Evolutionary conservation across 352 stramenopile genomes (phyloP).

Genomic region (Phytophthora citrophthora): DNA sequence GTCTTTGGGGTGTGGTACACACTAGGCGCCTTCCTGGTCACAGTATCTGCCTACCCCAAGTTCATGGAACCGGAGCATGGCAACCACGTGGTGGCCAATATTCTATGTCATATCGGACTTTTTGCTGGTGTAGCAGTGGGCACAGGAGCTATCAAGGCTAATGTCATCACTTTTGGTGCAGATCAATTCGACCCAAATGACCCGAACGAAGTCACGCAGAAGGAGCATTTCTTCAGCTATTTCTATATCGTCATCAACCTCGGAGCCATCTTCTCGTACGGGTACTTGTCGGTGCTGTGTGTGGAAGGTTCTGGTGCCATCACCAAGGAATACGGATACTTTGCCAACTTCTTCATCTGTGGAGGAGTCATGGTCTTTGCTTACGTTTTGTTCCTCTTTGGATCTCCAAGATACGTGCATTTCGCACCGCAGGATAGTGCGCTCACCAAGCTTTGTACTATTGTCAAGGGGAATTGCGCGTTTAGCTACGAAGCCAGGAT

Average conservation of each 20-base stretch:
- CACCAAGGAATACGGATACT: constrained; percentile 86
- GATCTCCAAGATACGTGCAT: constrained; percentile 71
- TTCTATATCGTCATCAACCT: constrained; percentile 95
- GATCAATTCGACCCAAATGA: constrained; percentile 90
- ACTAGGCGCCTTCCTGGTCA: constrained; percentile 69
- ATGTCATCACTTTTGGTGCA: constrained; percentile 86
- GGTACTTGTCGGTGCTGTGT: constrained; percentile 89
- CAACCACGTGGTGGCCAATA: constrained; percentile 60
- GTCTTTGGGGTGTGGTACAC: constrained; percentile 87
- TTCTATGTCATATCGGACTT: constrained; percentile 77
- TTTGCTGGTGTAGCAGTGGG: constrained; percentile 79
- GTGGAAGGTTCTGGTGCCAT: constrained; percentile 84
- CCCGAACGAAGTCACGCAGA: constrained; percentile 79
- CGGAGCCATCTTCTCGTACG: constrained; percentile 91
- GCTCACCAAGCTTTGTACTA: constrained; percentile 74
- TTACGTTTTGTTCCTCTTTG: constrained; percentile 69
- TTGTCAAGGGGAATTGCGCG: constrained; percentile 77
- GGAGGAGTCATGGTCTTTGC: constrained; percentile 85
- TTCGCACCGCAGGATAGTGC: constrained; percentile 79
- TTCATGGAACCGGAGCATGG: constrained; percentile 50
- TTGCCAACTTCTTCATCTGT: constrained; percentile 87
- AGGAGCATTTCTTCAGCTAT: constrained; percentile 91
- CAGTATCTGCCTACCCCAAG: constrained; percentile 65
- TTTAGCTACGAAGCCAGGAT: constrained; percentile 84
- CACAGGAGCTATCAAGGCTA: constrained; percentile 88